Percentiles rank a stretch among this genome's conserved stretches.
Conservation (phyloP, 345 rosid species). For the Euclidium syriacum region DNA sequence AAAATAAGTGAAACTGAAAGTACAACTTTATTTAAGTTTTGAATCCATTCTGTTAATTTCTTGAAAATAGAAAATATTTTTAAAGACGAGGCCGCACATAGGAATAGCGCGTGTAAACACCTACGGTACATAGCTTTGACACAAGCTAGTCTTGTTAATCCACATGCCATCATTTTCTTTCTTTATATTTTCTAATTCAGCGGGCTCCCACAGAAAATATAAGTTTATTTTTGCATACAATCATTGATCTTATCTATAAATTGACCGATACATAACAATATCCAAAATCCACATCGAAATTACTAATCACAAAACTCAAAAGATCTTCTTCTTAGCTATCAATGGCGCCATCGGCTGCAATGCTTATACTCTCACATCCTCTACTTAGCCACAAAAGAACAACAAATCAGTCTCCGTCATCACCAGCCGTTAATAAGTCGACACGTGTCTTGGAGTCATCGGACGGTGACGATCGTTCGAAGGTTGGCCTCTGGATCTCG, state of each 20-base stretch:
- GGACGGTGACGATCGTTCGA: neutral
- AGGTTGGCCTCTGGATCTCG: conserved; percentile 4
- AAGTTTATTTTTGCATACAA: neutral
- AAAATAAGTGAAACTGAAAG: too few relatives aligned
- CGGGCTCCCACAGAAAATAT: conserved; percentile 20
- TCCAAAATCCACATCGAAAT: neutral
- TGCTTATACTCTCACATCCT: conserved; percentile 44
- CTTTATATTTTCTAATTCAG: conserved; percentile 1
- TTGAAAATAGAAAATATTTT: too few relatives aligned
- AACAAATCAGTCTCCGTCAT: neutral
- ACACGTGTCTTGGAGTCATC: conserved; percentile 2
- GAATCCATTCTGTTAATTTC: too few relatives aligned
- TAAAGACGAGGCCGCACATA: conserved; percentile 2
- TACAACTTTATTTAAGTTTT: too few relatives aligned
- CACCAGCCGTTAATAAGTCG: neutral
- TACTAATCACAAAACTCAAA: neutral
- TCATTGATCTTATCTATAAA: neutral
- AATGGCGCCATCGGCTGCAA: conserved; percentile 75
- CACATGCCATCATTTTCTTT: conserved; percentile 20
- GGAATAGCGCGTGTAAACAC: conserved; percentile 6
- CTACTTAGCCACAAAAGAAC: conserved; percentile 13
- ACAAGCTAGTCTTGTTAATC: conserved; percentile 20
- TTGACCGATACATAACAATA: neutral
- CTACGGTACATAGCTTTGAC: conserved; percentile 7
- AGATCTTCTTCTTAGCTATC: neutral